Base-by-base conservation (phyloP, 2,329 filamentous ascomycete species). In the Cadophora luteo-olivacea region DNA sequence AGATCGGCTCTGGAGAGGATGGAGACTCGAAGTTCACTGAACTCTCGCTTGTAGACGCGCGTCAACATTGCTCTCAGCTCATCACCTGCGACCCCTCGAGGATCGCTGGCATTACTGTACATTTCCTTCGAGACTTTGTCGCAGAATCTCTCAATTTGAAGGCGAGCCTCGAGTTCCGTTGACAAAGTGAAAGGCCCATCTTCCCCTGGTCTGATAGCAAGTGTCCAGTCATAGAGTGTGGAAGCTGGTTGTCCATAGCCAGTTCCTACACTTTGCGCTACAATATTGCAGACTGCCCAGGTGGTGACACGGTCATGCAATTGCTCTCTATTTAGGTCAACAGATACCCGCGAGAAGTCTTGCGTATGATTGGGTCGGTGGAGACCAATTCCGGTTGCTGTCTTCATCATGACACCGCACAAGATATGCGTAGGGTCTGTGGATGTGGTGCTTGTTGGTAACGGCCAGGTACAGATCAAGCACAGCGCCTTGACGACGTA, bases 261-360 rank as follows among this genome's bases (percentile, higher is more conserved):
- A 4, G 92, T 95, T n/a, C 91, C 92, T 54, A 94, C 88, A 66
- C 89, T 90, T 75, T 95, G 92, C 25, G 92, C 90, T 41, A 94
- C 92, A 72, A 95, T 91, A 77, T 96, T 96, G 82, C 92, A 93
- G 4, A 93, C 91, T 1, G 92, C 92, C 92, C 92, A 96, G 1
- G 92, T 95, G 62, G 89, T 88, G 54, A 94, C 87, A 48, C 92
- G 86, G 76, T 96, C 92, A 72, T 91, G 87, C 68, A 94, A 86
- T 75, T 94, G 92, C 76, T 94, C 92, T 75, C 91, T 91, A 74
- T 92, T 91, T 49, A 95, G 83, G 72, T 94, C 90, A 38, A 92
- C 84, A 1, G 88, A 90, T 33, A 92, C 90, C 61, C 92, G 84
- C 1, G 91, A 93, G 78, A 95, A 96, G 78, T 95, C 92, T 78